phyloP scores from a whole-genome alignment of 164 flowering plant species.

The Dillenia suffruticosa region DNA sequence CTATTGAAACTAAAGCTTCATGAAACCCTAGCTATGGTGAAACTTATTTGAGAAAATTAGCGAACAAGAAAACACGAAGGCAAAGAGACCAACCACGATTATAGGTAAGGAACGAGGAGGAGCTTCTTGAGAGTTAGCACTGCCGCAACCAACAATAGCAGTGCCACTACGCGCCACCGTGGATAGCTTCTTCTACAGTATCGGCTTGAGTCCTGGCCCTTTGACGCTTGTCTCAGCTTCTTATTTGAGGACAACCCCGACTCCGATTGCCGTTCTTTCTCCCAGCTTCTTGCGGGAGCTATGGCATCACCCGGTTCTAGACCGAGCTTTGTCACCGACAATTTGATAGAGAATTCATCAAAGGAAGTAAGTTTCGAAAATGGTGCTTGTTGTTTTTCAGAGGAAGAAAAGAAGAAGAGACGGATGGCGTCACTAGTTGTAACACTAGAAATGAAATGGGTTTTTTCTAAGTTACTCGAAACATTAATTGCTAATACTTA shows the following conservation, averaged over 20 bases:
- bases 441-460: no score
- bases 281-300: conserved; percentile 93
- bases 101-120: conserved; percentile 18
- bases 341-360: conserved; percentile 7
- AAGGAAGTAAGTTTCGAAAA: conserved; percentile 8
- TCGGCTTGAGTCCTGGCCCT: conserved; percentile 80
- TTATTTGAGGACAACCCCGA: conserved; percentile 60
- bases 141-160: conserved; percentile 45
- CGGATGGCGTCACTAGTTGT: no score
- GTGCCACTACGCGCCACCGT: conserved; percentile 56
- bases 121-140: conserved; percentile 11
- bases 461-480: no score
- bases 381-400: no score
- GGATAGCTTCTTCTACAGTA: conserved; percentile 43
- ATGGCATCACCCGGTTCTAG: conserved; percentile 64
- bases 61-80: no score
- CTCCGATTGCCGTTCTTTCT: conserved; percentile 54
- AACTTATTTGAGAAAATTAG: neutral
- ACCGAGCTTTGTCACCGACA: conserved; percentile 3
- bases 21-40: conserved; percentile 11
- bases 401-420: no score
- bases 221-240: conserved; percentile 70
- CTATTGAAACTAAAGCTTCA: neutral
- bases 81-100: conserved; percentile 8
- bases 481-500: no score